Evolutionary conservation across 2,329 filamentous ascomycete species (phyloP).

Genomic region (Diaporthe sp.): DNA sequence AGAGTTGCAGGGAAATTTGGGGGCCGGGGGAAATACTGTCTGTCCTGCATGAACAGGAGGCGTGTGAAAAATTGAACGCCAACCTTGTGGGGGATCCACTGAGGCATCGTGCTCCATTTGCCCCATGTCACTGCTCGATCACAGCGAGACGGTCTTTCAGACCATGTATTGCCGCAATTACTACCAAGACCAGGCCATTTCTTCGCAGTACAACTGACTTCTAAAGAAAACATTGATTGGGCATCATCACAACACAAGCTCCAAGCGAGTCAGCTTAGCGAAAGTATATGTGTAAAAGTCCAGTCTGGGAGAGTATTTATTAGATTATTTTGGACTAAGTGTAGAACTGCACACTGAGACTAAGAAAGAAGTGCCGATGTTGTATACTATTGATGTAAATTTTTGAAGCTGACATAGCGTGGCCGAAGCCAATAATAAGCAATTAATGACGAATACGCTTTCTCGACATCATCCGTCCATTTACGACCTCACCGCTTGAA

Average conservation of each 20-base stretch:
- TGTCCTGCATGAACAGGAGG: too few species aligned
- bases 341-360: background rate
- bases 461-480: background rate
- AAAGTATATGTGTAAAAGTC: background rate
- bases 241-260: background rate
- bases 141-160: too few species aligned
- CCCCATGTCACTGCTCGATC: too few species aligned
- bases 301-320: background rate
- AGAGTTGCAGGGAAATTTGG: too few species aligned
- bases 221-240: too few species aligned
- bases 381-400: background rate
- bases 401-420: background rate
- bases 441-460: background rate
- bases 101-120: background rate
- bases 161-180: background rate
- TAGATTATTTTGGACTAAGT: background rate
- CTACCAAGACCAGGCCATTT: too few species aligned
- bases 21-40: too few species aligned
- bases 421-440: background rate
- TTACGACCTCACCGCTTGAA: background rate
- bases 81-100: background rate
- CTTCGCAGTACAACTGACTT: too few species aligned
- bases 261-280: background rate
- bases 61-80: background rate
- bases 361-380: background rate